Base-by-base conservation (phyloP, 2,329 filamentous ascomycete genomes). In the Reticulascus tulasneorum region DNA sequence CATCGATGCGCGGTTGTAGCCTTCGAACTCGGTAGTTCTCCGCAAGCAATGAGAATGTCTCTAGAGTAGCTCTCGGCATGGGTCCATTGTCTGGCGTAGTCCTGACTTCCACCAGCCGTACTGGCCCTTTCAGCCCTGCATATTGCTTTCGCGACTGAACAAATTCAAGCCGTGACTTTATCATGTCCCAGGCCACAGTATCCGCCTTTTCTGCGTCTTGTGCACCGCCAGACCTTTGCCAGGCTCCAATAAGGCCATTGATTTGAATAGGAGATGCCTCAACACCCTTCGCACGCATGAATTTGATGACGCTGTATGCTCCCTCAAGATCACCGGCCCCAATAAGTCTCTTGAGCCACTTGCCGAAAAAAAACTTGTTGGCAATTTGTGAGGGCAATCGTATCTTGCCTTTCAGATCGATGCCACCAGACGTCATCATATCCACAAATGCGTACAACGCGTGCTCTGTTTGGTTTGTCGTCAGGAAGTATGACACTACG, bases 301-400 rank as follows among this genome's bases (percentile, higher is more conserved):
- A 71, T 11, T 84, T 74, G 19, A 93, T 67, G 8, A 94, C 86
- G 41, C 78, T 76, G 34, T 77, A 71, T 4, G 87, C 86, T 3
- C 82, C 84, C 38, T 84, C 75, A 11, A 86, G 62, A 46, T 88
- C 76, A 3, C 79, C 80, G 39, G 81, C 76, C 12, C 82, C 82
- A 37, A 94, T 84, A 8, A 94, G 75, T 32, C 84, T 79, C 59
- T 91, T 91, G 52, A 94, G 73, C 90, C 89, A 95, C 50, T 87
- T 90, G 22, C 83, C 85, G 47, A 89, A 84, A 59, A 95, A 86
- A 60, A 88, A 91, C 45, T 83, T 81, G 58, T 94, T 93, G 32
- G 65, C 67, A 24, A 79, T 59, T 8, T 66, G 60, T 1, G 65
- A 63, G 2, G 75, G 74, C 37, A 78, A 59, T 33, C 51, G 56